A percentile compares a stretch with the other conserved stretches of the same genome.
Conservation (phyloP, 139 green algal genomes). For the Haematococcus lacustris region DNA sequence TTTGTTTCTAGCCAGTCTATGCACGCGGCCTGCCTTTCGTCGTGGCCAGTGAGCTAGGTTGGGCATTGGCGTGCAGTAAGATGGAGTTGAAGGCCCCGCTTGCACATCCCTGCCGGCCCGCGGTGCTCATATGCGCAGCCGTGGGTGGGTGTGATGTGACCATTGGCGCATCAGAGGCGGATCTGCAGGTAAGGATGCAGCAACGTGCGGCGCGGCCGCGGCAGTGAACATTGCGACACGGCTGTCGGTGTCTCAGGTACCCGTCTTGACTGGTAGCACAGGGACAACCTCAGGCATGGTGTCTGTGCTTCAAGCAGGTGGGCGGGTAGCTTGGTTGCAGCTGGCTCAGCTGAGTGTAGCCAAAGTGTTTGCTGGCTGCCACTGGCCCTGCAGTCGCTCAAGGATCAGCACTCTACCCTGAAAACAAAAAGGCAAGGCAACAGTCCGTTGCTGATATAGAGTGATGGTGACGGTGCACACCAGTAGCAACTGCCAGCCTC, state of each 20-base stretch:
- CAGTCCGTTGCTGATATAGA: not conserved
- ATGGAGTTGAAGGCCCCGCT: not conserved
- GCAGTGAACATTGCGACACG: no score
- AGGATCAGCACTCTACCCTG: conserved; percentile 1
- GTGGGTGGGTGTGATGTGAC: conserved; percentile 29
- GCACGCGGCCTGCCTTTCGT: no score
- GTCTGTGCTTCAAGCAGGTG: not conserved
- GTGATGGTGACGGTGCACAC: not conserved
- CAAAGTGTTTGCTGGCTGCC: not conserved
- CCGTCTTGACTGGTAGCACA: not conserved
- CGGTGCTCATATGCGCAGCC: conserved; percentile 32
- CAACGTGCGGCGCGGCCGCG: no score
- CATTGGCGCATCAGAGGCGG: conserved; percentile 39
- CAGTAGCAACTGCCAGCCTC: not conserved
- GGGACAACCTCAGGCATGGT: not conserved
- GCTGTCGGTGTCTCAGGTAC: not conserved
- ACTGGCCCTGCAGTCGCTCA: conserved; percentile 2
- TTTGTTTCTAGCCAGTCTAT: no score
- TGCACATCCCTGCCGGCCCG: conserved; percentile 15
- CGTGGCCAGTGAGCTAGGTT: no score
- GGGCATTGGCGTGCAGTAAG: no score
- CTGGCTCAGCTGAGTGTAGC: not conserved
- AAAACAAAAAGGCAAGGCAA: not conserved
- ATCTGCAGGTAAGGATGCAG: conserved; percentile 38
- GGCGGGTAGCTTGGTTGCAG: not conserved